These are phyloP conservation scores for Acorus gramineus DNA, from an alignment of 106 monocot species.

Conservation along the genomic window DNA sequence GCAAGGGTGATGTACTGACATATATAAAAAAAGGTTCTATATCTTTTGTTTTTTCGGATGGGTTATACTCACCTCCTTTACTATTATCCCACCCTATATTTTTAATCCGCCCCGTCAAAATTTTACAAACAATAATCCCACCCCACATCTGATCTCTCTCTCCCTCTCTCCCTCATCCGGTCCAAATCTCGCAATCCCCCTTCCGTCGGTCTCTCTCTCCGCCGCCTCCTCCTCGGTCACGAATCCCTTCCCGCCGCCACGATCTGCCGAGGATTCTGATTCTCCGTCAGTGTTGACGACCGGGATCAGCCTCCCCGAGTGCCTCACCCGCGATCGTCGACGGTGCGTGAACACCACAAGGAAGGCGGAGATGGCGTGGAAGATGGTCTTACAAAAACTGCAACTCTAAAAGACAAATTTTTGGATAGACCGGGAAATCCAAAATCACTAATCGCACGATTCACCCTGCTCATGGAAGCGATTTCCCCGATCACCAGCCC, in stretches of 20 bases:
- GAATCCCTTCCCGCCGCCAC: not conserved
- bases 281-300: not conserved
- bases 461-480: too few relatives aligned
- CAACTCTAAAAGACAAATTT: too few relatives aligned
- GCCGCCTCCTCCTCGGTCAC: slow-evolving; percentile 2
- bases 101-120: too few relatives aligned
- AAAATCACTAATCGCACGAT: too few relatives aligned
- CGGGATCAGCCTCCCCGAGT: not conserved
- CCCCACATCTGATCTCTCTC: slow-evolving; percentile 34
- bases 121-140: slow-evolving; percentile 6
- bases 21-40: too few relatives aligned
- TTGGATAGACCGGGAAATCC: too few relatives aligned
- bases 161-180: slow-evolving; percentile 1
- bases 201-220: not conserved
- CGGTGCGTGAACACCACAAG: not conserved
- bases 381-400: not conserved
- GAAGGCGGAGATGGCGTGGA: not conserved
- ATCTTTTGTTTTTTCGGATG: too few relatives aligned
- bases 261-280: slow-evolving; percentile 3
- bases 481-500: too few relatives aligned
- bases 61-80: too few relatives aligned
- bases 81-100: too few relatives aligned
- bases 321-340: slow-evolving; percentile 8
- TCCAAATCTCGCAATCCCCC: too few relatives aligned
- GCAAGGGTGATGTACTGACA: too few relatives aligned